Percentiles rank a stretch among this genome's conserved stretches.
Evolutionary conservation across 176 grass and related monocot genomes (phyloP).

Genomic region (Aegilops longissima): DNA sequence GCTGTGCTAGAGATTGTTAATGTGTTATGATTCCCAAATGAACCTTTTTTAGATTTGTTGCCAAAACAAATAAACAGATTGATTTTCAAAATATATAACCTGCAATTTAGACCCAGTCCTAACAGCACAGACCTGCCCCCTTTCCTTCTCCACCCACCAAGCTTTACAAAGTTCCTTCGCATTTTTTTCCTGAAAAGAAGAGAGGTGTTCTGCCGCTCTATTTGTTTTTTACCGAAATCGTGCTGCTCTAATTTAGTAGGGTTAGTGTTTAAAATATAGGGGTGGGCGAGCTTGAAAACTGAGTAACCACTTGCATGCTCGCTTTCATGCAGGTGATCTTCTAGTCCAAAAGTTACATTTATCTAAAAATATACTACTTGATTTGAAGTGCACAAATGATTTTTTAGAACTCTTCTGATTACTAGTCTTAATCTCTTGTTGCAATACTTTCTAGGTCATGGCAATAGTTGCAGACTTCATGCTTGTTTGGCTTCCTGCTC

Average conservation of each 20-base stretch:
- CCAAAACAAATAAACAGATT: not conserved
- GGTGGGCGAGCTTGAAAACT: not conserved
- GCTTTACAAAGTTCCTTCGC: not conserved
- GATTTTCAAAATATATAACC: not conserved
- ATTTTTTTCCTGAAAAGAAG: not conserved
- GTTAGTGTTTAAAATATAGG: not conserved
- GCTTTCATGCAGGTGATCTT: not conserved
- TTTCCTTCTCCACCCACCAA: not conserved
- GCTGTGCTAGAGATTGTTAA: not conserved
- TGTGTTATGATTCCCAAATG: not conserved
- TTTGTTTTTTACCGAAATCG: not conserved
- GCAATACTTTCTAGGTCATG: constrained; percentile 69
- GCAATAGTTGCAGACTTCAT: constrained; percentile 99
- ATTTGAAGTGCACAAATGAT: not conserved
- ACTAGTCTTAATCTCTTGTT: not conserved
- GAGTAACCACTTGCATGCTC: not conserved
- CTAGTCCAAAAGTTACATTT: not conserved
- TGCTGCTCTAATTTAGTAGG: not conserved
- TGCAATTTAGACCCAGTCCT: constrained; percentile 1
- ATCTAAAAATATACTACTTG: not conserved
- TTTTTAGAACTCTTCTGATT: not conserved
- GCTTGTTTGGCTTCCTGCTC: constrained; percentile 99
- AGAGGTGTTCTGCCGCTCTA: not conserved
- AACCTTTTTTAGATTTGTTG: not conserved
- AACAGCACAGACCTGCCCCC: not conserved